Evolutionary conservation across 805 yeast species (phyloP).

Genomic region (Diddensiella santjacobensis): DNA sequence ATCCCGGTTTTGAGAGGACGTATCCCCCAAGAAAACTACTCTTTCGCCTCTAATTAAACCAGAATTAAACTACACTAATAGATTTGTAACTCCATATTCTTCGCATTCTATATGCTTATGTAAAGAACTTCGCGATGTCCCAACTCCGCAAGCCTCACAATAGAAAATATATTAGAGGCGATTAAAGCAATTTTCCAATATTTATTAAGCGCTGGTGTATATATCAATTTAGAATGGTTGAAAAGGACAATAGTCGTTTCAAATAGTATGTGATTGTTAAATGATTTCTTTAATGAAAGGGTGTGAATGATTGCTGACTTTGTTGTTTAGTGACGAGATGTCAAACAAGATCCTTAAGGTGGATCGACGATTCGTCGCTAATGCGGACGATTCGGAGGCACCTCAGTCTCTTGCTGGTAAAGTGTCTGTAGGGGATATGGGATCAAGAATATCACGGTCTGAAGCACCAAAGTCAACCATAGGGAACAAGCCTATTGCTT

Average conservation of each 20-base stretch:
- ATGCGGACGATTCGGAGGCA: slow-evolving; percentile 48
- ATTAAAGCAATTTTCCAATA: too few species aligned
- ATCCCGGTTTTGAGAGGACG: slow-evolving; percentile 93
- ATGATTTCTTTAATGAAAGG: background rate
- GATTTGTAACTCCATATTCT: too few species aligned
- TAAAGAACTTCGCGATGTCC: too few species aligned
- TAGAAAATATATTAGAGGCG: too few species aligned
- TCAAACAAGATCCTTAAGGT: slow-evolving; percentile 66
- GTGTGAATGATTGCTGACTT: background rate
- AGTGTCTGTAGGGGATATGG: slow-evolving; percentile 69
- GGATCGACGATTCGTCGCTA: slow-evolving; percentile 50
- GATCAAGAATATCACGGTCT: slow-evolving; percentile 39
- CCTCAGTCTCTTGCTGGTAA: slow-evolving; percentile 74
- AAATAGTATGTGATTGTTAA: slow-evolving; percentile 7
- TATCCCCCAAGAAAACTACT: slow-evolving; percentile 93
- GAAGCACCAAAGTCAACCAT: slow-evolving; percentile 7
- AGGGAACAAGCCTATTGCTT: slow-evolving; percentile 5
- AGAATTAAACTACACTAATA: too few species aligned
- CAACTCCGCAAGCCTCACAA: too few species aligned
- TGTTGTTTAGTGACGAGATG: slow-evolving; percentile 38
- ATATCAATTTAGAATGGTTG: slow-evolving; percentile 9
- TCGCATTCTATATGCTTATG: too few species aligned
- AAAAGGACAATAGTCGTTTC: slow-evolving; percentile 13
- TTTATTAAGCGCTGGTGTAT: too few species aligned
- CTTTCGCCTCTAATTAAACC: slow-evolving; percentile 44